Evolutionary conservation across 306 rosid genomes (phyloP), one percentile per base, ranked within the genome.

Genomic region (Astragalus glycyphyllos): DNA sequence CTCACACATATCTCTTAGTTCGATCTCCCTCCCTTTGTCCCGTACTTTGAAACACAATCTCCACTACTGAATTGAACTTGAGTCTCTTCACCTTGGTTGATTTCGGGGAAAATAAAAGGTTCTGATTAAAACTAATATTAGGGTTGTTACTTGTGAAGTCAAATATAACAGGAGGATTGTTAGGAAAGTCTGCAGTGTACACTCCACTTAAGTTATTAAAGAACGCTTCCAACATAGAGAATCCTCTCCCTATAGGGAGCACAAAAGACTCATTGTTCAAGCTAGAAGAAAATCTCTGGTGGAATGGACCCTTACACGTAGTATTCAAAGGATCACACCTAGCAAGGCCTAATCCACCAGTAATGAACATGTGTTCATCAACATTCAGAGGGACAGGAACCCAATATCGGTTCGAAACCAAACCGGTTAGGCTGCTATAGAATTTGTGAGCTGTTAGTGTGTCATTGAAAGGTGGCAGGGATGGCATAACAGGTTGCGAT

Each of bases 241-340:
- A 14, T 1, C 58, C 58, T 73, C 37, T 59, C 14, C 79, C 78
- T 37, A 2, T 62, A 0, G 96, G 96, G 17, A 80, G 41, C 59
- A 17, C 48, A 38, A 87, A 89, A 0, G 96, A 89, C 32, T 85
- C 89, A 34, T 89, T 86, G 72, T 86, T 89, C 92, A 89, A 69
- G 77, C 86, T 83, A 12, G 96, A 74, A 8, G 96, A 81, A 1
- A 83, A 4, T 8, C 74, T 57, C 2, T 68, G 47, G 0, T 23
- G 16, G 0, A 67, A 4, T 0, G 51, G 60, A 4, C 91, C 91
- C 0, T 2, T 2, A 47, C 96, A 89, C 7, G 74, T 75, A 57
- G 59, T 34, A 44, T 13, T 61, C 4, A 0, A 2, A 16, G 73
- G 61, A 53, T 58, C 68, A 58, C 96, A 86, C 23, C 0, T 2